Percentiles rank a stretch among this genome's conserved stretches.
Conservation (phyloP, 2,329 filamentous ascomycete species). For the Fusarium sambucinum region DNA sequence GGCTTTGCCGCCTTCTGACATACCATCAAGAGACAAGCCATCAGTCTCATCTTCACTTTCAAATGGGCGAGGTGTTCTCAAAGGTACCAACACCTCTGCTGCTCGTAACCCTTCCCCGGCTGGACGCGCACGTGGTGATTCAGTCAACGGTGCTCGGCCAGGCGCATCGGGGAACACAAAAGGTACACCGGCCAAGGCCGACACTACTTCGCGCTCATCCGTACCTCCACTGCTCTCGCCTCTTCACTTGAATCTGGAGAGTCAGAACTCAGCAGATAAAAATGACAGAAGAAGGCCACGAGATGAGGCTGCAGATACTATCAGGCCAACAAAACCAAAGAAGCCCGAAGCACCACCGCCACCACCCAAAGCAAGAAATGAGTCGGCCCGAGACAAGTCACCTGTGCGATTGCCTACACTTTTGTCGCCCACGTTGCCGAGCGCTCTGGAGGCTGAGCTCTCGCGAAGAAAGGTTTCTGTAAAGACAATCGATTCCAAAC, state of each 20-base stretch:
- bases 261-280: conserved; percentile 52
- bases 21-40: conserved; percentile 48
- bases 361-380: conserved; percentile 47
- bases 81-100: conserved; percentile 45
- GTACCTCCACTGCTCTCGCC: conserved; percentile 68
- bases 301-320: conserved; percentile 48
- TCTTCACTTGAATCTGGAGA: conserved; percentile 60
- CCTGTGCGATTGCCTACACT: conserved; percentile 60
- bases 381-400: conserved; percentile 55
- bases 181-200: conserved; percentile 55
- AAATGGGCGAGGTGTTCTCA: conserved; percentile 55
- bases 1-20: conserved; percentile 47
- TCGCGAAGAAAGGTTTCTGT: conserved; percentile 49
- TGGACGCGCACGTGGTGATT: conserved; percentile 56
- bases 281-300: conserved; percentile 52
- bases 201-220: conserved; percentile 54
- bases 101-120: conserved; percentile 52
- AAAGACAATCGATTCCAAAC: conserved; percentile 35
- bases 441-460: conserved; percentile 60
- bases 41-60: conserved; percentile 49
- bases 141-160: conserved; percentile 58
- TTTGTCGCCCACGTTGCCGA: conserved; percentile 68
- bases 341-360: conserved; percentile 45
- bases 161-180: conserved; percentile 52
- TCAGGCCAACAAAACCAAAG: conserved; percentile 50